phyloP scores from a whole-genome alignment of 805 yeast genomes.

The Starmera caribaea region DNA sequence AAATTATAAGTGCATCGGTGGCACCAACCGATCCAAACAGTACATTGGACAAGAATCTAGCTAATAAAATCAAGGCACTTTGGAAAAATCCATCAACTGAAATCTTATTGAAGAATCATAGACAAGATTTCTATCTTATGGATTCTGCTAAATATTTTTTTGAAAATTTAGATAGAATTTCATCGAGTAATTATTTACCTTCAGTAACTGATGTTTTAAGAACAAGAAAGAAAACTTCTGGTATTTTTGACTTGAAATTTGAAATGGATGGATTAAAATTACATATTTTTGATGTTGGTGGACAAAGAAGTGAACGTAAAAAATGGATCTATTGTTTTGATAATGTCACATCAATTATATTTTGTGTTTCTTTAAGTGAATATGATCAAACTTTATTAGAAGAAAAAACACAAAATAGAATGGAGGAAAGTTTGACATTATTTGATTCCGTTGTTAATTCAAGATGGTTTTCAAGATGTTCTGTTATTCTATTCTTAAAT shows the following conservation, averaged over 20 bases:
- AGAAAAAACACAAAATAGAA: conserved; percentile 63
- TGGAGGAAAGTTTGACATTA: conserved; percentile 72
- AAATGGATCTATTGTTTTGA: conserved; percentile 98
- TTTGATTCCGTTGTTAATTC: conserved; percentile 90
- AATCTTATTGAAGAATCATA: conserved; percentile 44
- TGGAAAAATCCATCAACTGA: conserved; percentile 52
- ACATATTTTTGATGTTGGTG: conserved; percentile 82
- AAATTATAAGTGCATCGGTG: conserved; percentile 7
- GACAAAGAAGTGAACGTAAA: conserved; percentile 90
- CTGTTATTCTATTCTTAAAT: conserved; percentile 78
- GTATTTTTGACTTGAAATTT: conserved; percentile 77
- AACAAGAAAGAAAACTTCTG: conserved; percentile 87
- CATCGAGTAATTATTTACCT: conserved; percentile 55
- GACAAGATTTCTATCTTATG: conserved; percentile 68
- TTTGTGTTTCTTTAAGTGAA: conserved; percentile 86
- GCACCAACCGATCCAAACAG: conserved; percentile 44
- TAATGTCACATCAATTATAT: conserved; percentile 80
- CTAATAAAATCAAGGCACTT: conserved; percentile 37
- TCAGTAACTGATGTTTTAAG: conserved; percentile 69
- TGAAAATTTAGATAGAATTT: conserved; percentile 53
- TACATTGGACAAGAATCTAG: conserved; percentile 40
- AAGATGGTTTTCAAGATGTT: conserved; percentile 84
- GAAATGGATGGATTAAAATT: conserved; percentile 59
- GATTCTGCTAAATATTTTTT: conserved; percentile 81
- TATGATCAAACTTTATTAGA: conserved; percentile 83